phyloP scores from a whole-genome alignment of 2,329 filamentous ascomycete species.

The Diplodia corticola region DNA sequence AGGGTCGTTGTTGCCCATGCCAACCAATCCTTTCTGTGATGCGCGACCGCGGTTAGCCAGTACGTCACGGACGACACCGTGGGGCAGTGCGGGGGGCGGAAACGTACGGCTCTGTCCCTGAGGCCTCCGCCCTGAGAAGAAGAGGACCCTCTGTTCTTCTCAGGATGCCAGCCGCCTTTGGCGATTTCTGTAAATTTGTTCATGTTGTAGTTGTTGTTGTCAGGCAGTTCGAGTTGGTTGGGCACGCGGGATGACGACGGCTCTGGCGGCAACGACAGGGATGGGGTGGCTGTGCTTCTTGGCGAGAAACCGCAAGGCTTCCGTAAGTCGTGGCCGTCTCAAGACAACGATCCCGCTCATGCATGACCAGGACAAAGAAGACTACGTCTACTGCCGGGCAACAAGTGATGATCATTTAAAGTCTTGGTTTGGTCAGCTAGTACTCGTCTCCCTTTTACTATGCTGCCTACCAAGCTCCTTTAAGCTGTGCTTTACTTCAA shows the following conservation, averaged over 20 bases:
- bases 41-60: slow-evolving; percentile 21
- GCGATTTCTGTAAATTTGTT: slow-evolving; percentile 41
- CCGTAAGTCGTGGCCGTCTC: not conserved
- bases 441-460: not conserved
- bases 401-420: not conserved
- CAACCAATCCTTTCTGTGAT: slow-evolving; percentile 58
- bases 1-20: slow-evolving; percentile 53
- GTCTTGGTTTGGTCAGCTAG: not conserved
- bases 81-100: not conserved
- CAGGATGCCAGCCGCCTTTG: slow-evolving; percentile 53
- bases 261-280: slow-evolving; percentile 6
- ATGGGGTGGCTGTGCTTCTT: not conserved
- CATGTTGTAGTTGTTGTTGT: slow-evolving; percentile 29
- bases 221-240: not conserved
- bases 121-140: slow-evolving; percentile 1
- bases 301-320: not conserved
- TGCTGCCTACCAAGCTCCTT: not conserved
- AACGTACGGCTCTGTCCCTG: slow-evolving; percentile 11
- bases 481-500: not conserved
- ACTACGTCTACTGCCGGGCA: not conserved
- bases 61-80: slow-evolving; percentile 23
- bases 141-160: slow-evolving; percentile 29
- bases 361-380: not conserved
- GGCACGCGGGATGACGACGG: slow-evolving; percentile 13
- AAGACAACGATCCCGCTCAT: not conserved